These are phyloP conservation scores for Ceratocystis lukuohia DNA, from an alignment of 2,329 filamentous ascomycete species.

Conservation along the genomic window DNA sequence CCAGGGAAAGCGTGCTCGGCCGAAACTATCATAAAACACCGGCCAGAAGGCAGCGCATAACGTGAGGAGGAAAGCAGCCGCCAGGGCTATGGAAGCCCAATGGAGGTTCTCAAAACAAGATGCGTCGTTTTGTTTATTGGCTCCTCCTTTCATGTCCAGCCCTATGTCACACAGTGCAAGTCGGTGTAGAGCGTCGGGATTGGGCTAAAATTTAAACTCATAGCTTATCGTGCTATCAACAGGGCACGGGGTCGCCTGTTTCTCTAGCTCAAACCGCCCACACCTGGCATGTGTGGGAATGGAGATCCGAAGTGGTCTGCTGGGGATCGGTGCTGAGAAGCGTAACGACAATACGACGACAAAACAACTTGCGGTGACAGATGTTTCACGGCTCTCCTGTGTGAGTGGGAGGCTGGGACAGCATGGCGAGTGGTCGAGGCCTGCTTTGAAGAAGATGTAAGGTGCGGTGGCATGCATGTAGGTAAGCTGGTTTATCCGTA, in stretches of 20 bases:
- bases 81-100: neutral
- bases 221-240: neutral
- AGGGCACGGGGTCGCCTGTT: conserved; percentile 7
- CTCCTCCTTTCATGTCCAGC: neutral
- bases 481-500: neutral
- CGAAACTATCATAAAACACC: neutral
- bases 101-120: neutral
- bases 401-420: neutral
- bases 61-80: neutral
- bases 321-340: neutral
- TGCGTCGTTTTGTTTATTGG: too few species aligned
- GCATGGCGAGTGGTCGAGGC: neutral
- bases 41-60: neutral
- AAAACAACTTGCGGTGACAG: neutral
- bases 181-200: neutral
- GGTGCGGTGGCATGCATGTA: neutral
- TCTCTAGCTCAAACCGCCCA: conserved; percentile 2
- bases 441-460: neutral
- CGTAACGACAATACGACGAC: neutral
- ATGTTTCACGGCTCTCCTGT: neutral
- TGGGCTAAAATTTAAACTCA: neutral
- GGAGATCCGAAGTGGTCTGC: neutral
- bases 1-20: neutral
- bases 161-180: neutral
- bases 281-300: neutral